Percentiles rank a stretch among this genome's conserved stretches.
Conservation (phyloP, 169 alveolate species). For the Toxoplasma gondii region DNA sequence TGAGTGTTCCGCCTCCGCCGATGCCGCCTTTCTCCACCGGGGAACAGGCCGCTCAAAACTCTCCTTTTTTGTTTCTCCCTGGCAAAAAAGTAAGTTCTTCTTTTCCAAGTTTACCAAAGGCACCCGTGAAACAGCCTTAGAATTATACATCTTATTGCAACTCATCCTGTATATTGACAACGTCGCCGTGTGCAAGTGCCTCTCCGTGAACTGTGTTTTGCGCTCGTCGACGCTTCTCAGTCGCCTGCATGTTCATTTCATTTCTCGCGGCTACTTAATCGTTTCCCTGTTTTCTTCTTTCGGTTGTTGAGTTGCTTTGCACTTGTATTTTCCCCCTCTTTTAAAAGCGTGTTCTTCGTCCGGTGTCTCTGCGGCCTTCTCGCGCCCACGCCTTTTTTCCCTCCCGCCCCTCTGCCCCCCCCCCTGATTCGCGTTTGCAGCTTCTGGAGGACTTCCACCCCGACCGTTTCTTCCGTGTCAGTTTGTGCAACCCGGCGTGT, state of each 20-base stretch:
- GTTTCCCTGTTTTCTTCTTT: too few species aligned
- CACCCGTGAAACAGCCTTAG: too few species aligned
- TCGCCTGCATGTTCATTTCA: too few species aligned
- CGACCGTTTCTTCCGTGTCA: constrained; percentile 1
- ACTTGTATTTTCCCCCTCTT: not conserved
- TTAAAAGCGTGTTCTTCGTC: not conserved
- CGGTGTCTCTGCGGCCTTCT: not conserved
- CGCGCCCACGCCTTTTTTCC: not conserved
- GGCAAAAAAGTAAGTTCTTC: not conserved
- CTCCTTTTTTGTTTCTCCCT: not conserved
- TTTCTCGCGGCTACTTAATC: too few species aligned
- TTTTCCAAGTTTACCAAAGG: not conserved
- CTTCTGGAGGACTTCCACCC: not conserved
- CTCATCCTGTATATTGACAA: too few species aligned
- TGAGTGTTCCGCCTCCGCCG: constrained; percentile 58
- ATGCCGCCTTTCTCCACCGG: not conserved
- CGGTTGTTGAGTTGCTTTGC: too few species aligned
- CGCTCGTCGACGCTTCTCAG: too few species aligned
- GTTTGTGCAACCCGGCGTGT: not conserved
- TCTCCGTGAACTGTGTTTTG: too few species aligned
- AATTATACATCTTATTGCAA: too few species aligned
- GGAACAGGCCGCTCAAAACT: not conserved
- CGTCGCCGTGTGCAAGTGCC: too few species aligned
- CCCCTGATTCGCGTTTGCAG: not conserved
- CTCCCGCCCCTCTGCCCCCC: not conserved